Evolutionary conservation across 2,329 filamentous ascomycete species (phyloP).

Genomic region (Cladosporium sp.): DNA sequence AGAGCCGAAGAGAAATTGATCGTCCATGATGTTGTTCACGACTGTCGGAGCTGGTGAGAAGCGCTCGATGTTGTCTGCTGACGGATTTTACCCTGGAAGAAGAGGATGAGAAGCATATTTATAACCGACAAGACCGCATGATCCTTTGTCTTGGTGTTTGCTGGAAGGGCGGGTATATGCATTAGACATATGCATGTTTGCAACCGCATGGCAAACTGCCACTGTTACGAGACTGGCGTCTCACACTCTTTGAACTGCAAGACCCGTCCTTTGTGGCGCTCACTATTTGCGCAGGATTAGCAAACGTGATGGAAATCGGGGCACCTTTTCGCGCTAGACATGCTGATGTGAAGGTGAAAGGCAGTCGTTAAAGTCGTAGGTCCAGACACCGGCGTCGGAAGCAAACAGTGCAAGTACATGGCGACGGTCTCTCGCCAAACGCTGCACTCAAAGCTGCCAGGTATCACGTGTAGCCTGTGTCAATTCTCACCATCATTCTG

Average conservation of each 20-base stretch:
- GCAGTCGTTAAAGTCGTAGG: background rate
- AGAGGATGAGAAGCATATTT: too few species aligned
- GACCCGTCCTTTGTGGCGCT: background rate
- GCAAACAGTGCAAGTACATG: background rate
- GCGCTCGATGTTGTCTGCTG: too few species aligned
- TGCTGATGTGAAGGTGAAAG: background rate
- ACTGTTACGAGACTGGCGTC: background rate
- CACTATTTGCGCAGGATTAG: background rate
- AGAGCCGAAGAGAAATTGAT: too few species aligned
- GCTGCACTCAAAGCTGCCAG: background rate
- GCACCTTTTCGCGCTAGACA: too few species aligned
- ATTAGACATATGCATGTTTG: background rate
- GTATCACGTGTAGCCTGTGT: background rate
- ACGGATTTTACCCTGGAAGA: too few species aligned
- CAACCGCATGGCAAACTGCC: background rate
- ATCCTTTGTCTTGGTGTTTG: too few species aligned
- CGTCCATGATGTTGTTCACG: too few species aligned
- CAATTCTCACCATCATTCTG: background rate
- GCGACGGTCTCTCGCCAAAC: background rate
- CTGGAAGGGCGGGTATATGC: background rate
- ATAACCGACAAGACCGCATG: too few species aligned
- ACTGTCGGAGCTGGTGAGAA: too few species aligned
- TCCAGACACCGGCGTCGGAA: background rate
- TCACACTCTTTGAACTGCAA: background rate
- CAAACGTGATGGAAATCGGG: background rate